Evolutionary conservation across 768 basidiomycete genomes (phyloP).

Genomic region (Tricholoma furcatifolium): DNA sequence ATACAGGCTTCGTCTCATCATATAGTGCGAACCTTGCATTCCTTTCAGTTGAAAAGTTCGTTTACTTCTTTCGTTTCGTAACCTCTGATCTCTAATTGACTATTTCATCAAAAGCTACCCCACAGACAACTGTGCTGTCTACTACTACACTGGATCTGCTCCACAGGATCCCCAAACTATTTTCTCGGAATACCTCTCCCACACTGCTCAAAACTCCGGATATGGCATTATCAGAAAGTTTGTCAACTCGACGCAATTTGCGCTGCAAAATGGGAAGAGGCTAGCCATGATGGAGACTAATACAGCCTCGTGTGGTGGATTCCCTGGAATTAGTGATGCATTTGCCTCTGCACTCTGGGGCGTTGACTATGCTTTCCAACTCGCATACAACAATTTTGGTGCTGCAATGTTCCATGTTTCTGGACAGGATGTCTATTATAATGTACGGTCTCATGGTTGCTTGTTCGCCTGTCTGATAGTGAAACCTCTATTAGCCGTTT

Average conservation of each 20-base stretch:
- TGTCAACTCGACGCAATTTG: constrained; percentile 44
- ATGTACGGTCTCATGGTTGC: constrained; percentile 45
- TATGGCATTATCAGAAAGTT: constrained; percentile 50
- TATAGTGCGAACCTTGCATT: constrained; percentile 39
- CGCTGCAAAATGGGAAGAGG: constrained; percentile 39
- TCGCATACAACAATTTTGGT: constrained; percentile 55
- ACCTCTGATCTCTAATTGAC: constrained; percentile 22
- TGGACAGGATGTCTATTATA: constrained; percentile 64
- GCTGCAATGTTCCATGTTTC: constrained; percentile 55
- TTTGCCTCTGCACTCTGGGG: constrained; percentile 68
- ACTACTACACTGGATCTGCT: constrained; percentile 39
- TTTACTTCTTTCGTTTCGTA: constrained; percentile 12
- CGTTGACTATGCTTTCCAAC: constrained; percentile 57
- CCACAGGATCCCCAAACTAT: constrained; percentile 40
- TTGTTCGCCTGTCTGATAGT: constrained; percentile 26
- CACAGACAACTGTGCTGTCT: constrained; percentile 57
- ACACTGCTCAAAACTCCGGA: constrained; percentile 40
- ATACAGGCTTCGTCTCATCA: constrained; percentile 45
- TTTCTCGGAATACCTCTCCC: constrained; percentile 60
- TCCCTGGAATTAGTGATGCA: constrained; percentile 58
- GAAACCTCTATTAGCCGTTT: constrained; percentile 49
- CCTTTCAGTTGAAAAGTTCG: constrained; percentile 58
- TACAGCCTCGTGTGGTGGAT: constrained; percentile 68
- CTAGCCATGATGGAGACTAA: constrained; percentile 73
- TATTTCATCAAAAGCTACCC: constrained; percentile 42